Evolutionary conservation across 495 filamentous ascomycete genomes (phyloP).

Genomic region (Trichocladium antarcticum): DNA sequence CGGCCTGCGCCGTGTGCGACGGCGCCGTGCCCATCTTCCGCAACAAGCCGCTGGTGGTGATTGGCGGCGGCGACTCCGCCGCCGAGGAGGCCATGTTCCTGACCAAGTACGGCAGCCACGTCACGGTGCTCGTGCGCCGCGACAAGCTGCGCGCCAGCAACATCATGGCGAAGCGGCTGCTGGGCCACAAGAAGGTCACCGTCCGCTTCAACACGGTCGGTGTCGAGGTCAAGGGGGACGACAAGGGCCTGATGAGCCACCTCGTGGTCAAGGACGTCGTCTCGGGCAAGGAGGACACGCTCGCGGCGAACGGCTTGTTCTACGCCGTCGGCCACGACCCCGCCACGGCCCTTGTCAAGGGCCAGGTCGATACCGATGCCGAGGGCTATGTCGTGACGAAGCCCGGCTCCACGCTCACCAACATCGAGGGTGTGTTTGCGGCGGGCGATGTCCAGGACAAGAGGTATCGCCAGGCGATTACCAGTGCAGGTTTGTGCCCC

Average conservation of each 20-base stretch:
- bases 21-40: conserved; percentile 95
- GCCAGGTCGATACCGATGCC: conserved; percentile 70
- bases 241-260: conserved; percentile 74
- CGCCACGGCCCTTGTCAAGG: conserved; percentile 76
- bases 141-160: conserved; percentile 77
- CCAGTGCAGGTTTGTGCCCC: conserved; percentile 71
- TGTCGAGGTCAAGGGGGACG: conserved; percentile 71
- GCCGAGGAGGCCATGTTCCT: conserved; percentile 97
- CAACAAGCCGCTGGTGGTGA: conserved; percentile 88
- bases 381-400: conserved; percentile 83
- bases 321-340: conserved; percentile 97
- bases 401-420: conserved; percentile 81
- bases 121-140: conserved; percentile 82
- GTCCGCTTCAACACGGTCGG: conserved; percentile 77
- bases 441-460: conserved; percentile 98
- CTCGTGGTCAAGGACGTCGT: conserved; percentile 68
- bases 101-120: conserved; percentile 91
- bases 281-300: conserved; percentile 63
- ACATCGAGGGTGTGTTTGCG: conserved; percentile 84
- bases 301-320: conserved; percentile 88
- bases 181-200: conserved; percentile 75
- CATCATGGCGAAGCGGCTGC: conserved; percentile 81
- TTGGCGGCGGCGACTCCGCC: conserved; percentile 92
- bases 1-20: conserved; percentile 94
- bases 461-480: conserved; percentile 94